Evolutionary conservation across 2,329 filamentous ascomycete species (phyloP).

Genomic region (Alternaria sp.): DNA sequence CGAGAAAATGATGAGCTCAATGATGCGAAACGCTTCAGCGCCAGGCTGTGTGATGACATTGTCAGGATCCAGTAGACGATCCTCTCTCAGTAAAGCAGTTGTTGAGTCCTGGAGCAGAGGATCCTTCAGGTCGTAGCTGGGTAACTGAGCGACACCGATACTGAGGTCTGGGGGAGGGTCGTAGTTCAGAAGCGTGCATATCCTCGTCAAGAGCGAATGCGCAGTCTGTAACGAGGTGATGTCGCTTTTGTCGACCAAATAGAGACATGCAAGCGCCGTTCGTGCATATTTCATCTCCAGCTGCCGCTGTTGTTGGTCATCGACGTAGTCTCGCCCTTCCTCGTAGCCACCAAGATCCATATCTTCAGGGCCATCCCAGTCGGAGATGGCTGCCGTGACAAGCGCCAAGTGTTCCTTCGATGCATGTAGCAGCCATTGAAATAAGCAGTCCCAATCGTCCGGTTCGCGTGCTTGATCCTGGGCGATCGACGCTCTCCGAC

Average conservation of each 20-base stretch:
- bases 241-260: constrained; percentile 67
- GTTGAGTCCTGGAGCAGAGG: constrained; percentile 41
- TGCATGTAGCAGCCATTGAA: constrained; percentile 69
- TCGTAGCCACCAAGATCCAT: constrained; percentile 70
- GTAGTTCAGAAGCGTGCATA: constrained; percentile 66
- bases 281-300: constrained; percentile 71
- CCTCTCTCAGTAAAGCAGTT: constrained; percentile 47
- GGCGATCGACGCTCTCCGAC: constrained; percentile 38
- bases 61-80: constrained; percentile 60
- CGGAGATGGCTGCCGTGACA: constrained; percentile 68
- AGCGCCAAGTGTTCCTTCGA: constrained; percentile 66
- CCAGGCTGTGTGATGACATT: constrained; percentile 71
- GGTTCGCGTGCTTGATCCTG: constrained; percentile 40
- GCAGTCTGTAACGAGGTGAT: constrained; percentile 65
- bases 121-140: constrained; percentile 49
- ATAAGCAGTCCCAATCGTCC: constrained; percentile 71
- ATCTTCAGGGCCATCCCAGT: constrained; percentile 77
- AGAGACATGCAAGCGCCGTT: constrained; percentile 70
- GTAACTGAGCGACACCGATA: constrained; percentile 51
- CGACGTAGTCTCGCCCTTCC: constrained; percentile 60
- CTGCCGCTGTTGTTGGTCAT: constrained; percentile 65
- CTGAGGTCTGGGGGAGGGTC: constrained; percentile 60
- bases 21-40: constrained; percentile 61
- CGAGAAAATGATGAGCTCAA: constrained; percentile 66
- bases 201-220: constrained; percentile 65